Percentiles rank a stretch among this genome's conserved stretches.
Evolutionary conservation across 805 yeast species (phyloP).

Genomic region (Schwanniomyces vanrijiae): DNA sequence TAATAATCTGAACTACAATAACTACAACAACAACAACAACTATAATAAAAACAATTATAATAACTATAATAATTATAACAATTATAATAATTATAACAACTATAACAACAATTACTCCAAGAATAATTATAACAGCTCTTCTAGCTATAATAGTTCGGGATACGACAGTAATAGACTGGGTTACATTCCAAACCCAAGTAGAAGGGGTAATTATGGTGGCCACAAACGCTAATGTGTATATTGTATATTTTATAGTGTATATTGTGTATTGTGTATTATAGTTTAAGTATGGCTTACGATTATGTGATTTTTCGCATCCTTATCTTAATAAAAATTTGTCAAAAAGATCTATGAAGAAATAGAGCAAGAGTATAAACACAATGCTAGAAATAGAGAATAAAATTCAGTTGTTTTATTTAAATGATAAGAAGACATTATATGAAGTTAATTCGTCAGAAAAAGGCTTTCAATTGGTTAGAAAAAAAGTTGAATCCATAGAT

Average conservation of each 20-base stretch:
- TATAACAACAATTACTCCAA: constrained; percentile 8
- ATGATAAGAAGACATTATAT: neutral
- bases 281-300: neutral
- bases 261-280: neutral
- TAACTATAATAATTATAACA: neutral
- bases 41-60: constrained; percentile 5
- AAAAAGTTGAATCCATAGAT: neutral
- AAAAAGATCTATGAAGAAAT: neutral
- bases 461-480: neutral
- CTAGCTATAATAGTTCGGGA: constrained; percentile 5
- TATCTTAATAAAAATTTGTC: neutral
- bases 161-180: constrained; percentile 2
- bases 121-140: constrained; percentile 4
- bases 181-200: neutral
- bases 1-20: constrained; percentile 7
- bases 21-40: constrained; percentile 6
- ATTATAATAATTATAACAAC: constrained; percentile 9
- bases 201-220: constrained; percentile 3
- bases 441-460: neutral
- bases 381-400: neutral
- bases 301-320: neutral
- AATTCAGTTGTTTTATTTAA: neutral
- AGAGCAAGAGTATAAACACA: neutral
- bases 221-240: constrained; percentile 2
- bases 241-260: neutral